These are phyloP conservation scores for Citrus inodora DNA, from an alignment of 345 rosid genomes.

Conservation along the genomic window DNA sequence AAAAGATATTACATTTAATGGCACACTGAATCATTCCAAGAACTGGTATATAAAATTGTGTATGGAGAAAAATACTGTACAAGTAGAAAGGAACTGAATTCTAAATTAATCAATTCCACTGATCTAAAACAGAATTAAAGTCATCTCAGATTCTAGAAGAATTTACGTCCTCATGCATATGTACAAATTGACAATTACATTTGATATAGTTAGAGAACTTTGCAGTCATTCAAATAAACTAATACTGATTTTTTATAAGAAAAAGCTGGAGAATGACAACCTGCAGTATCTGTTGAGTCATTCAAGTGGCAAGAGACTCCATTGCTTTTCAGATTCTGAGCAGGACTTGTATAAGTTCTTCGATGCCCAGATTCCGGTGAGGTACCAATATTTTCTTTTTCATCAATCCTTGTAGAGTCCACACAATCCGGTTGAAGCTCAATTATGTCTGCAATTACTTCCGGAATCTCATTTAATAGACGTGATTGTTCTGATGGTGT, in stretches of 20 bases:
- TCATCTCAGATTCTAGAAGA: not conserved
- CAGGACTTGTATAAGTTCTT: not conserved
- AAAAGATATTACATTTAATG: not conserved
- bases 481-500: slow-evolving; percentile 43
- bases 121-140: not conserved
- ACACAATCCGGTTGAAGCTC: slow-evolving; percentile 9
- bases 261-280: slow-evolving; percentile 7
- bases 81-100: not conserved
- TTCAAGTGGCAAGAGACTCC: not conserved
- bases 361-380: not conserved
- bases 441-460: slow-evolving; percentile 35
- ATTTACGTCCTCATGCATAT: not conserved
- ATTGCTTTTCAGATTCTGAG: not conserved
- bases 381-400: not conserved
- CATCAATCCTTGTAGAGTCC: slow-evolving; percentile 1
- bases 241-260: not conserved
- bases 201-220: not conserved
- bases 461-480: slow-evolving; percentile 36
- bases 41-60: not conserved
- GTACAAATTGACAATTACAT: not conserved
- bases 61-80: not conserved
- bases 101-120: not conserved
- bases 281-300: slow-evolving; percentile 11
- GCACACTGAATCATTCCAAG: not conserved
- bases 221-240: not conserved